Conservation (phyloP, 148 eudicot genomes). For the Selenicereus undatus region DNA sequence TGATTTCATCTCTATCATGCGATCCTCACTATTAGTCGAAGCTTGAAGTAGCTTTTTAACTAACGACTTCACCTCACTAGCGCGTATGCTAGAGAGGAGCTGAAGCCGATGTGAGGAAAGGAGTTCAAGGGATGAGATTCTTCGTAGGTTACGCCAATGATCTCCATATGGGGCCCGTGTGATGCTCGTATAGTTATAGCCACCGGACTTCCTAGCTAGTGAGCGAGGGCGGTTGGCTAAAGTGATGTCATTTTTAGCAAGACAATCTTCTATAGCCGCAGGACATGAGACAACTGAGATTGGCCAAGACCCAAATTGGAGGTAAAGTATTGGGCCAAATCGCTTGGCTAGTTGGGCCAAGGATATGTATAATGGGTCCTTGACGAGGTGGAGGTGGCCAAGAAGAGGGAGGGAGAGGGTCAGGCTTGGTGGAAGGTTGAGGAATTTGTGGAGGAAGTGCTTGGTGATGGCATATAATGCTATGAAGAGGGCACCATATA, state of each 20-base stretch:
- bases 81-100: conserved; percentile 19
- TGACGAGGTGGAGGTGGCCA: conserved; percentile 45
- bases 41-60: neutral
- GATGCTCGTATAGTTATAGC: conserved; percentile 37
- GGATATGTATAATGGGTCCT: conserved; percentile 30
- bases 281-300: conserved; percentile 47
- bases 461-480: conserved; percentile 23
- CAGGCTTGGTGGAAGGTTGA: conserved; percentile 44
- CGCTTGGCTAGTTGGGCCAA: conserved; percentile 26
- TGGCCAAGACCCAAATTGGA: conserved; percentile 37
- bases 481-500: neutral
- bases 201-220: conserved; percentile 31
- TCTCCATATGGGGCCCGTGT: conserved; percentile 38
- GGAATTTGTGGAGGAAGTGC: conserved; percentile 18
- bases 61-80: conserved; percentile 23
- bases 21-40: neutral
- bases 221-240: conserved; percentile 42
- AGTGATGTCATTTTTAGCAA: conserved; percentile 33
- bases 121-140: conserved; percentile 28
- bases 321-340: conserved; percentile 32
- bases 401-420: conserved; percentile 33
- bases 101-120: conserved; percentile 41
- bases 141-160: conserved; percentile 42
- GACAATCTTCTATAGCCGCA: conserved; percentile 31
- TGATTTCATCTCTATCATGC: conserved; percentile 30